These are phyloP conservation scores for Medicago arabica DNA, from an alignment of 306 rosid species.

Conservation along the genomic window DNA sequence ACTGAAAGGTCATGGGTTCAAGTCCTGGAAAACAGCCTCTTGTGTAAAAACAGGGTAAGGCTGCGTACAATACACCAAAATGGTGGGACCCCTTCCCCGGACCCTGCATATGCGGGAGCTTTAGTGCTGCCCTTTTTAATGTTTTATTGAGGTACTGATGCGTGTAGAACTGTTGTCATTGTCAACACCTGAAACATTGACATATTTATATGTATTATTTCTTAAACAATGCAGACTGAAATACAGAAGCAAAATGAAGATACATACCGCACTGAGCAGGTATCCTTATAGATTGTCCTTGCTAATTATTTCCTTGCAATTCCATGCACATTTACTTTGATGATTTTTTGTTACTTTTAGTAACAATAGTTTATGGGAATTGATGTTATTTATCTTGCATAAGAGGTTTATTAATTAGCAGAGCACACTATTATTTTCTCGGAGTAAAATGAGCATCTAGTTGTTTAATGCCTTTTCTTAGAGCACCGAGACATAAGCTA, in stretches of 20 bases:
- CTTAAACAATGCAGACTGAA: constrained; percentile 70
- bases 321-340: constrained; percentile 12
- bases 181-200: constrained; percentile 22
- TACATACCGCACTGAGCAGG: constrained; percentile 89
- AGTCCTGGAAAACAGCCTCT: too few species aligned
- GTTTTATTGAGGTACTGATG: constrained; percentile 30
- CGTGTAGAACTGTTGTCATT: constrained; percentile 21
- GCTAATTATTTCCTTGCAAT: constrained; percentile 40
- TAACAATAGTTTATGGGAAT: constrained; percentile 15
- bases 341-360: constrained; percentile 31
- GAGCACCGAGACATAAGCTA: constrained; percentile 9
- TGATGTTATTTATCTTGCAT: constrained; percentile 25
- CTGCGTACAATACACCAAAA: too few species aligned
- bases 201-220: constrained; percentile 36
- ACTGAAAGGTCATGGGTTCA: too few species aligned
- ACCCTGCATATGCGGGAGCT: too few species aligned
- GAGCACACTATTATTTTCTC: not conserved
- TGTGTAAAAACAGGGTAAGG: too few species aligned
- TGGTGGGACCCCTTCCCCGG: too few species aligned
- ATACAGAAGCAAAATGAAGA: constrained; percentile 81
- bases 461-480: constrained; percentile 21
- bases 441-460: constrained; percentile 32
- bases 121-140: too few species aligned
- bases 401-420: constrained; percentile 19
- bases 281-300: constrained; percentile 43